Evolutionary conservation across 805 yeast species (phyloP), one percentile per base, ranked within the genome.

Genomic region (Diddensiella santjacobensis): DNA sequence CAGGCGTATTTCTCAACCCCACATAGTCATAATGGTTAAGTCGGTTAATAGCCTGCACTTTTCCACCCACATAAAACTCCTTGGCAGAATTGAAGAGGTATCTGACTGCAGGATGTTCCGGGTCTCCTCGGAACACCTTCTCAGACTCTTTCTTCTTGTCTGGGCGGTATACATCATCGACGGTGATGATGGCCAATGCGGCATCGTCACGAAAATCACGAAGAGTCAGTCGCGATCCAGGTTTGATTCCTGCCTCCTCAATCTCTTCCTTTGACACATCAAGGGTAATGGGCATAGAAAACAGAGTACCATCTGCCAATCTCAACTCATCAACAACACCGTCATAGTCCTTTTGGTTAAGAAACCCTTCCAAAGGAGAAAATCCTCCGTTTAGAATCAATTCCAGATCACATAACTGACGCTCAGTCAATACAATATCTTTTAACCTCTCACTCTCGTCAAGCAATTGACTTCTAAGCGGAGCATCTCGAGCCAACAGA

Each of bases 391-490:
- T 85, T 52, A 91, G 71, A 63, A 90, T 87, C 67, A 91, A 75
- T 71, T 90, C 98, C 62, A 91, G 71, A 68, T 90, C 98, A 69
- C 98, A 90, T 48, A 90, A 73, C 67, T 90, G 97, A 66, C 98
- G 84, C 54, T 81, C 91, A 29, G 95, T 83, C 56, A 90, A 74
- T 19, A 73, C 69, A 23, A 71, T 56, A 41, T 70, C 63, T 13
- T 62, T 63, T 46, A 81, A 72, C 11, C 69, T 51, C 26, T 72
- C 70, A 17, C 83, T 76, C 69, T 88, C 93, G 22, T 71, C 61
- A 39, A 83, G 60, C 38, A 90, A 73, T 45, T 75, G 71, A 3
- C 63, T 64, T 57, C 77, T 81, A 56, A 77, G 79, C 35, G 78
- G 65, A 29, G 80, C 78, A 66, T 90, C 98, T 69, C 98, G 83